Conservation (phyloP, 208 protist species). For the Trypanosoma cruzi region DNA sequence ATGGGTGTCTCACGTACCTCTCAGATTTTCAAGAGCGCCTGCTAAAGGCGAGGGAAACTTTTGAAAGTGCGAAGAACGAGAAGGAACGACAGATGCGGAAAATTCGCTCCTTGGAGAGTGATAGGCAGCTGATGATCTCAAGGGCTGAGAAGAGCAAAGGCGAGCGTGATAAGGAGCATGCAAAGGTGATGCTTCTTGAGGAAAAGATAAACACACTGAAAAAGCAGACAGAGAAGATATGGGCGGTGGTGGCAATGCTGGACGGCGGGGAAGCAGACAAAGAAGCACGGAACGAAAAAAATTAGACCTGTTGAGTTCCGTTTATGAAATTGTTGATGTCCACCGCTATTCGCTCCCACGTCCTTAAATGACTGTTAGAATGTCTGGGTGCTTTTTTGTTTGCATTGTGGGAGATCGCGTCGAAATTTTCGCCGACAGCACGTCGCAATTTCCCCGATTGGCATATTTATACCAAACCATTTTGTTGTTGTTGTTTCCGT, state of each 20-base stretch:
- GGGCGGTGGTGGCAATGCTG: conserved; percentile 40
- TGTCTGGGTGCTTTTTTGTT: background rate
- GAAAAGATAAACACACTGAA: conserved; percentile 45
- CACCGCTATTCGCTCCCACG: too few species aligned
- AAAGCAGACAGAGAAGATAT: conserved; percentile 49
- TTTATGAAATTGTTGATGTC: background rate
- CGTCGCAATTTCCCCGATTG: background rate
- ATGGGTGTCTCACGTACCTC: conserved; percentile 48
- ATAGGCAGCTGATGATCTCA: conserved; percentile 37
- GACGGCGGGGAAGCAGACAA: conserved; percentile 12
- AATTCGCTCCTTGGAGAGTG: conserved; percentile 52
- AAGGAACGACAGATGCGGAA: conserved; percentile 47
- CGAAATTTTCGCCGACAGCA: background rate
- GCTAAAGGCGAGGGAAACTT: conserved; percentile 46
- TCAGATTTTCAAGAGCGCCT: conserved; percentile 53
- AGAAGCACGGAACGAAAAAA: conserved; percentile 7
- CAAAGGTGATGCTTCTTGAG: conserved; percentile 42
- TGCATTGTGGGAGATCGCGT: background rate
- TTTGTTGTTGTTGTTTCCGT: background rate
- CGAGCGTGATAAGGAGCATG: conserved; percentile 56
- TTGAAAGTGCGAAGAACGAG: conserved; percentile 54
- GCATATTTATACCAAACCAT: too few species aligned
- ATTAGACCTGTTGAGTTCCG: background rate
- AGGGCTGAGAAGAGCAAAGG: conserved; percentile 41
- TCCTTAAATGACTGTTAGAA: background rate